These are phyloP conservation scores for Agaricus sinodeliciosus DNA, from an alignment of 768 basidiomycete genomes.

Conservation along the genomic window DNA sequence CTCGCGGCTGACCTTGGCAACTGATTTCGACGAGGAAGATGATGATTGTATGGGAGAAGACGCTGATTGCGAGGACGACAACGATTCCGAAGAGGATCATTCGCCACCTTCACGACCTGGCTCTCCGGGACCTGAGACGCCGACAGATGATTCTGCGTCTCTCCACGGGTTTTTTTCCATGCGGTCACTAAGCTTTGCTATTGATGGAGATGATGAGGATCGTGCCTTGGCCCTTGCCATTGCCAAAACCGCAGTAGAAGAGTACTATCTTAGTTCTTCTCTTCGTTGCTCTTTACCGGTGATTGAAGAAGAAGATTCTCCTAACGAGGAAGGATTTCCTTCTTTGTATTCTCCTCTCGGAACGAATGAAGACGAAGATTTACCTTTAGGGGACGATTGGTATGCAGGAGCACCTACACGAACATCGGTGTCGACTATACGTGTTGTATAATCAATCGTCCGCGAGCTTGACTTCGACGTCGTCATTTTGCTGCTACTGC, in stretches of 20 bases:
- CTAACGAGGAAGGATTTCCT: constrained; percentile 2
- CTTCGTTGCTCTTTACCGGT: constrained; percentile 6
- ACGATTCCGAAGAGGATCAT: constrained; percentile 8
- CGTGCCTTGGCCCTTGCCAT: constrained; percentile 10
- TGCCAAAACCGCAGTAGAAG: constrained; percentile 8
- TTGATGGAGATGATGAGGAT: constrained; percentile 16
- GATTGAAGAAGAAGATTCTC: constrained; percentile 10
- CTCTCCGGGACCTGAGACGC: constrained; percentile 17
- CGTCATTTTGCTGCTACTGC: neutral
- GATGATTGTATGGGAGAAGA: constrained; percentile 8
- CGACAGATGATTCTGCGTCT: constrained; percentile 11
- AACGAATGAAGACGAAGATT: constrained; percentile 24
- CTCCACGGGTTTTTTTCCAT: constrained; percentile 2
- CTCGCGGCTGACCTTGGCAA: constrained; percentile 2
- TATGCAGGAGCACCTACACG: constrained; percentile 22
- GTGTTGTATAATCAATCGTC: neutral
- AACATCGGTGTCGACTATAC: constrained; percentile 1
- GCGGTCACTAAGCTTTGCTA: constrained; percentile 4
- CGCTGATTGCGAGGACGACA: constrained; percentile 16
- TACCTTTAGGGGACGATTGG: constrained; percentile 37
- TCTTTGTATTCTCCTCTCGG: neutral
- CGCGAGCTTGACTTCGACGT: neutral
- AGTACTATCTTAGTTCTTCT: constrained; percentile 3
- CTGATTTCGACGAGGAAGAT: constrained; percentile 12
- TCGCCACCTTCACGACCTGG: constrained; percentile 12